phyloP scores from a whole-genome alignment of 148 eudicot genomes.

The Vaccinium corymbosum region DNA sequence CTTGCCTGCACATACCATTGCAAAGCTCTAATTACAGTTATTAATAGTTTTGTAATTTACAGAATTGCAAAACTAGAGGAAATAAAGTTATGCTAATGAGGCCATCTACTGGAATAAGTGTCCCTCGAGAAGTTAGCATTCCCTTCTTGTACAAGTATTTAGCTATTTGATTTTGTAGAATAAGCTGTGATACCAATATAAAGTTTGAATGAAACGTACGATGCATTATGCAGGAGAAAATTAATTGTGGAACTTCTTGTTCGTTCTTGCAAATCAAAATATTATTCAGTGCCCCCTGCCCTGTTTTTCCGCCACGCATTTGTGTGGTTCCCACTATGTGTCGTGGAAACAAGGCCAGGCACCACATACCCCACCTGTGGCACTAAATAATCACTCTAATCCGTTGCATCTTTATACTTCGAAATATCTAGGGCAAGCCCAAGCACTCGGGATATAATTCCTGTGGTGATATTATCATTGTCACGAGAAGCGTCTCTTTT shows the following conservation, averaged over 20 bases:
- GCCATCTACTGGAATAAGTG: not conserved
- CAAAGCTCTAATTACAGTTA: constrained; percentile 57
- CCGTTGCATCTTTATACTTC: too few species aligned
- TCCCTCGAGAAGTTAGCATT: not conserved
- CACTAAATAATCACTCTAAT: too few species aligned
- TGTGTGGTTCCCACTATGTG: too few species aligned
- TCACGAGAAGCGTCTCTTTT: too few species aligned
- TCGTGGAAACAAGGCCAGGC: too few species aligned
- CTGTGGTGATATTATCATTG: too few species aligned
- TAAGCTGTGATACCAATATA: not conserved
- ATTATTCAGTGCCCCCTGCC: too few species aligned
- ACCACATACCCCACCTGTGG: too few species aligned
- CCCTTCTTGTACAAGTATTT: not conserved
- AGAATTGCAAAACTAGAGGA: too few species aligned
- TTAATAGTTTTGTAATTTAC: not conserved
- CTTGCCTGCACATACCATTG: constrained; percentile 61
- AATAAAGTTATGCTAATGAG: not conserved
- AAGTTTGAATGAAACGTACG: not conserved
- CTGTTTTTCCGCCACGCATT: too few species aligned
- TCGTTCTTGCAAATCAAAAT: not conserved
- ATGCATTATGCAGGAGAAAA: not conserved
- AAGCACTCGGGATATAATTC: too few species aligned
- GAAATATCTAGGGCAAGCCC: too few species aligned
- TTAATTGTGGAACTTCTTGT: not conserved
- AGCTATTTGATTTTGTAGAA: not conserved